Evolutionary conservation across 2,329 filamentous ascomycete genomes (phyloP), one percentile per base, ranked within the genome.

Genomic region (Colletotrichum sp.): DNA sequence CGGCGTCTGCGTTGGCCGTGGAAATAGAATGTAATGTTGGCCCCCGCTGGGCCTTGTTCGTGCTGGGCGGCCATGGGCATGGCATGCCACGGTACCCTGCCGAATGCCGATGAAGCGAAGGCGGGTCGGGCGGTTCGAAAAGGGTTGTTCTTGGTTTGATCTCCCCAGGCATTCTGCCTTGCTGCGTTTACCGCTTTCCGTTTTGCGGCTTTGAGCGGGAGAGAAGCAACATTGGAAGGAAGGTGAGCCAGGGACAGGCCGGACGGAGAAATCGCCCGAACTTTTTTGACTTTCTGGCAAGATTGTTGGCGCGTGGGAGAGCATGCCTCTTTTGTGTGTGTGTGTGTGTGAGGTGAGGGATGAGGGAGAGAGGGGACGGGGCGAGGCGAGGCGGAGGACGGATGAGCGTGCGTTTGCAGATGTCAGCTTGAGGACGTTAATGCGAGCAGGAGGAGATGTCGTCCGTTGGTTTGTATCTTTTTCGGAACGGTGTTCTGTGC

Each of bases 81-180:
- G 43, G 43, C 43, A 48, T 48, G 16, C 68, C 73, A 72, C 58
- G 64, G 43, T 69, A 64, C 57, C 64, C 70, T 68, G 70, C 73
- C 70, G 64, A 65, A 48, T 64, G 24, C 73, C 71, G 64, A 76
- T 61, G 58, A 67, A 72, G 70, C 70, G 70, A 64, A n/a, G 26
- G 64, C 74, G 58, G 74, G 65, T 74, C 21, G n/a, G 26, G 65
- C 57, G 48, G 26, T 58, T n/a, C 58, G 28, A 32, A 43, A 38
- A 52, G 16, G 36, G 58, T 57, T 52, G 60, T 30, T 30, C 48
- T 32, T 21, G 34, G 57, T 69, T 74, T 68, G 63, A 67, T 68
- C 63, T 72, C 57, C 58, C 64, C 55, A 75, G 21, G 36, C 66
- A 69, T 38, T 38, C 21, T n/a, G 32, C 34, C 32, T 61, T 34